Evolutionary conservation across 768 basidiomycete species (phyloP).

Genomic region (Phanerochaete carnosa): DNA sequence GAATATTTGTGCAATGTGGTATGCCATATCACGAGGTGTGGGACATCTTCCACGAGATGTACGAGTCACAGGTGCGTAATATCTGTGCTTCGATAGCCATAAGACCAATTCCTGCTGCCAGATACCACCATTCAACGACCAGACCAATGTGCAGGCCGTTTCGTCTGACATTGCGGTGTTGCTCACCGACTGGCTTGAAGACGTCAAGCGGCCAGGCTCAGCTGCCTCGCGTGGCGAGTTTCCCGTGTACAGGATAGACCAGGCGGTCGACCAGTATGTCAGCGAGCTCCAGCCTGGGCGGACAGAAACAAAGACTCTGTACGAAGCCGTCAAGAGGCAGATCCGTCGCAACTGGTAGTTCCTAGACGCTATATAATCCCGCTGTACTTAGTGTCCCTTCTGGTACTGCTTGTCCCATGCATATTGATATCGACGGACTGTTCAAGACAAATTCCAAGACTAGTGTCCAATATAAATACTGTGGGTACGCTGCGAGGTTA

Average conservation of each 20-base stretch:
- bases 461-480: neutral
- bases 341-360: slow-evolving; percentile 68
- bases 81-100: slow-evolving; percentile 4
- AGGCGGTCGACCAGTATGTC: slow-evolving; percentile 71
- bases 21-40: slow-evolving; percentile 82
- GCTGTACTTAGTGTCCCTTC: neutral
- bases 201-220: slow-evolving; percentile 72
- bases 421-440: neutral
- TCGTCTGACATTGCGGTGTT: slow-evolving; percentile 80
- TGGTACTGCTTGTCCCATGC: neutral
- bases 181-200: slow-evolving; percentile 78
- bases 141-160: slow-evolving; percentile 73
- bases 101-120: slow-evolving; percentile 24
- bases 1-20: slow-evolving; percentile 75
- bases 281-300: slow-evolving; percentile 62
- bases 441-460: too few relatives aligned
- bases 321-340: slow-evolving; percentile 70
- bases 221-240: slow-evolving; percentile 59
- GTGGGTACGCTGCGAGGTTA: slow-evolving; percentile 23
- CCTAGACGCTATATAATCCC: neutral
- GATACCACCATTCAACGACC: slow-evolving; percentile 83
- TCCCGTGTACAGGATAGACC: slow-evolving; percentile 75
- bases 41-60: slow-evolving; percentile 78
- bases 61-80: slow-evolving; percentile 61
- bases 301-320: slow-evolving; percentile 57